Percentiles rank a stretch among this genome's conserved stretches.
phyloP scores from a whole-genome alignment of 257 asterid species.

The Solanum dulcamara region DNA sequence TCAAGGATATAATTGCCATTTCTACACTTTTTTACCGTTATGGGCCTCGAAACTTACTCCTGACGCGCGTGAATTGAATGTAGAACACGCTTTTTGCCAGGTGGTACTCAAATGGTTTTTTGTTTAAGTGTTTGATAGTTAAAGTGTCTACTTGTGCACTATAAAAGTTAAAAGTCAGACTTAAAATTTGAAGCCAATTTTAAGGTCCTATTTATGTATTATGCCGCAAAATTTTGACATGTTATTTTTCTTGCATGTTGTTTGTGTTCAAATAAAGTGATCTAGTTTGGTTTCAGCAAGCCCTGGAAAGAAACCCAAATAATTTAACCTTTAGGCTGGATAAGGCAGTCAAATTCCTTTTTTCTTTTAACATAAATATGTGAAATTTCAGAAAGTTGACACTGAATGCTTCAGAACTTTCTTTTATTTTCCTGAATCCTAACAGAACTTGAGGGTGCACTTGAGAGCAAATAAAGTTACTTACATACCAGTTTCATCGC shows the following conservation, averaged over 20 bases:
- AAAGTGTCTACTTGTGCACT: too few species aligned
- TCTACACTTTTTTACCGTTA: too few species aligned
- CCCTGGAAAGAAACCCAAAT: background rate
- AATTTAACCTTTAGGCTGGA: background rate
- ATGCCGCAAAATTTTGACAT: background rate
- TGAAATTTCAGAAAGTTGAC: background rate
- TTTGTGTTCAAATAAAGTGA: background rate
- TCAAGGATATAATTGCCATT: too few species aligned
- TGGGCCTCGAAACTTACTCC: too few species aligned
- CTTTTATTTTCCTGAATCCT: constrained; percentile 6
- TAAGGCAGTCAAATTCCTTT: background rate
- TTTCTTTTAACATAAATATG: background rate
- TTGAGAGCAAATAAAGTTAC: constrained; percentile 50
- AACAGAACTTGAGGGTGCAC: constrained; percentile 53
- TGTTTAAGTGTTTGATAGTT: too few species aligned
- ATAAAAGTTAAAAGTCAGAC: too few species aligned
- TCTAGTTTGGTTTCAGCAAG: background rate
- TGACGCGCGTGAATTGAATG: too few species aligned
- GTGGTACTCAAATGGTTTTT: too few species aligned
- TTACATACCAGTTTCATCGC: constrained; percentile 58
- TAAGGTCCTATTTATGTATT: too few species aligned
- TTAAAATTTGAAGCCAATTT: too few species aligned
- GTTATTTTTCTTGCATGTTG: background rate
- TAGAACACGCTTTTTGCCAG: too few species aligned
- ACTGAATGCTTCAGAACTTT: background rate